Evolutionary conservation across 2,329 filamentous ascomycete genomes (phyloP).

Genomic region (Simplicillium aogashimaense): DNA sequence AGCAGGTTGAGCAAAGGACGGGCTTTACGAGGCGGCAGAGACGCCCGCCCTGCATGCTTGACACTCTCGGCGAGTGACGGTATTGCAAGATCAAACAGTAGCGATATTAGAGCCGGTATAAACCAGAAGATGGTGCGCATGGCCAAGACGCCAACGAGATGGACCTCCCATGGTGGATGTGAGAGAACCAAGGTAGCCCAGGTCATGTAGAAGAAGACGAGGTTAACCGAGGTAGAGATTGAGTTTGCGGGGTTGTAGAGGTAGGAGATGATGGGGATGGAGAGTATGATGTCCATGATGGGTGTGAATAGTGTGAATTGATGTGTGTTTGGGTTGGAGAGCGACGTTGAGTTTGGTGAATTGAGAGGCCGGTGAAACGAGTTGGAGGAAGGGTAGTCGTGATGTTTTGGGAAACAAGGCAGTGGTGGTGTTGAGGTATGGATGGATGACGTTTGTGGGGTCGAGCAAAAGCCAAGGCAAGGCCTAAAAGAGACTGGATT

Average conservation of each 20-base stretch:
- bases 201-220: conserved; percentile 84
- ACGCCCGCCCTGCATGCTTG: conserved; percentile 52
- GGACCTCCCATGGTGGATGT: conserved; percentile 64
- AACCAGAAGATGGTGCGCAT: conserved; percentile 63
- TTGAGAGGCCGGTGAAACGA: too few species aligned
- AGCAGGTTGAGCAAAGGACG: conserved; percentile 23
- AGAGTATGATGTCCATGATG: conserved; percentile 57
- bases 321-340: too few species aligned
- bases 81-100: conserved; percentile 60
- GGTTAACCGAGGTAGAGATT: conserved; percentile 70
- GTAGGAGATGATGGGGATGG: conserved; percentile 62
- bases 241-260: conserved; percentile 53
- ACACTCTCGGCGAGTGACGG: conserved; percentile 59
- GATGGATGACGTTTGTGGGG: too few species aligned
- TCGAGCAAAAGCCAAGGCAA: too few species aligned
- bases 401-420: too few species aligned
- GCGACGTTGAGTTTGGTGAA: too few species aligned
- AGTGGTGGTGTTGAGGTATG: too few species aligned
- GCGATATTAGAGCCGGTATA: conserved; percentile 60
- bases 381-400: too few species aligned
- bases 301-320: neutral
- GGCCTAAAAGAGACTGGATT: too few species aligned
- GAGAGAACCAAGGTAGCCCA: conserved; percentile 78
- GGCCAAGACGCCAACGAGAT: conserved; percentile 59
- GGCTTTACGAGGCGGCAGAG: conserved; percentile 35